A percentile compares a stretch with the other conserved stretches of the same genome.
Conservation (phyloP, 108 stramenopile species). For the Nitzschia sp. region DNA sequence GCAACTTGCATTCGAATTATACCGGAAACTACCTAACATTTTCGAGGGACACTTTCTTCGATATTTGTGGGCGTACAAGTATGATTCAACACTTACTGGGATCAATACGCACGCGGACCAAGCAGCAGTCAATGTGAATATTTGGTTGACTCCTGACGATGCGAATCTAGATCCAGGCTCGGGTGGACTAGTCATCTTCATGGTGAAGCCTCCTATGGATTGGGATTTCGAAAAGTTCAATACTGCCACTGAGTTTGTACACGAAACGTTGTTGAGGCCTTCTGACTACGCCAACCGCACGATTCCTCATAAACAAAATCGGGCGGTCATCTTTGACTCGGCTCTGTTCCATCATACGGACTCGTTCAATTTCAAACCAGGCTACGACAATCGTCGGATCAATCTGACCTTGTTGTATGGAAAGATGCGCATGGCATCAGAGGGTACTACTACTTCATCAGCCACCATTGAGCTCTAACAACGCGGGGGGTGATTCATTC, state of each 20-base stretch:
- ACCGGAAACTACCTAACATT: conserved; percentile 45
- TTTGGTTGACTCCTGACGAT: conserved; percentile 78
- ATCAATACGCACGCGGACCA: conserved; percentile 81
- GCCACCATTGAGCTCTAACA: not conserved
- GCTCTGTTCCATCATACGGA: conserved; percentile 83
- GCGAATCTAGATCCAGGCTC: conserved; percentile 65
- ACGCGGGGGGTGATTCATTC: no score
- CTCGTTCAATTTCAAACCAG: conserved; percentile 52
- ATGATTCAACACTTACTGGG: conserved; percentile 56
- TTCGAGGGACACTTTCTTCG: conserved; percentile 53
- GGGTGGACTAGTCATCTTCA: conserved; percentile 77
- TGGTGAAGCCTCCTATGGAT: conserved; percentile 63
- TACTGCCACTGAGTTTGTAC: conserved; percentile 51
- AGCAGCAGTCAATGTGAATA: conserved; percentile 81
- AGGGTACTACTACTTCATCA: not conserved
- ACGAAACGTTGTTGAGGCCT: conserved; percentile 49
- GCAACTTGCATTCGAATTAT: conserved; percentile 55
- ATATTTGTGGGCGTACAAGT: conserved; percentile 66
- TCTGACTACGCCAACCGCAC: conserved; percentile 73
- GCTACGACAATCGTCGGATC: conserved; percentile 78
- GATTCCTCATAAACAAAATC: conserved; percentile 69
- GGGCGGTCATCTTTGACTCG: conserved; percentile 82
- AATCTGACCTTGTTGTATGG: conserved; percentile 83
- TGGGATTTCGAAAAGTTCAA: conserved; percentile 71
- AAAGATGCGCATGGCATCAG: conserved; percentile 37